These are phyloP conservation scores for Juglanconis juglandina DNA, from an alignment of 2,329 filamentous ascomycete species.

Conservation along the genomic window DNA sequence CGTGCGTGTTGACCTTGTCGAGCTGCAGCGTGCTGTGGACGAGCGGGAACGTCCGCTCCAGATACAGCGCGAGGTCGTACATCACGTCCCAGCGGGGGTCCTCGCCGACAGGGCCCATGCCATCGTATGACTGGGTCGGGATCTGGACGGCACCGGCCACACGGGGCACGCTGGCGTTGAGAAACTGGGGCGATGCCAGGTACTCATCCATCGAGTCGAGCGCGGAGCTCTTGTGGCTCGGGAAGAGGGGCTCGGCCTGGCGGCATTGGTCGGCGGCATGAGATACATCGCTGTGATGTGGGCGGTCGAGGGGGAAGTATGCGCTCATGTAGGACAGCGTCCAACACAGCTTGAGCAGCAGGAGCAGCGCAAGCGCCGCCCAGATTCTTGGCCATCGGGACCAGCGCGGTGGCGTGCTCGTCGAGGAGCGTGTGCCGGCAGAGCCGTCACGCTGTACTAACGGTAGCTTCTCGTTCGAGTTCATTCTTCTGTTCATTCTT, in stretches of 20 bases:
- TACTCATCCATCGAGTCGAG: constrained; percentile 31
- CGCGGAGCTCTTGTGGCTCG: constrained; percentile 22
- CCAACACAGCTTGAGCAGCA: constrained; percentile 8
- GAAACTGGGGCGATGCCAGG: constrained; percentile 29
- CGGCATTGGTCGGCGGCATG: constrained; percentile 25
- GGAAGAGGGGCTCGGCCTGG: constrained; percentile 33
- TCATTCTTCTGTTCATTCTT: constrained; percentile 21
- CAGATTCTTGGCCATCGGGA: constrained; percentile 6
- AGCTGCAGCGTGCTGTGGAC: constrained; percentile 46
- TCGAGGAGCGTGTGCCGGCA: background rate
- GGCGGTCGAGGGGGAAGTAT: background rate
- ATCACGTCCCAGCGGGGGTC: constrained; percentile 60
- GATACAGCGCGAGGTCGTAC: constrained; percentile 47
- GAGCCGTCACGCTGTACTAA: constrained; percentile 28
- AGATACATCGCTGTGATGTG: constrained; percentile 2
- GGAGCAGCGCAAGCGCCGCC: constrained; percentile 5
- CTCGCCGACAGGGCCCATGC: constrained; percentile 49
- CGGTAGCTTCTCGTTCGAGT: constrained; percentile 31
- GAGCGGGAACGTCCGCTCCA: constrained; percentile 49
- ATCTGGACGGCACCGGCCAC: constrained; percentile 49
- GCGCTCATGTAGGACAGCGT: constrained; percentile 1
- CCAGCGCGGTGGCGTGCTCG: background rate
- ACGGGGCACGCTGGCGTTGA: constrained; percentile 30
- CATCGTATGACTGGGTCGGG: constrained; percentile 53
- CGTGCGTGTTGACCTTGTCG: constrained; percentile 58